Evolutionary conservation across 768 basidiomycete species (phyloP).

Genomic region (Tylopilus sp.): DNA sequence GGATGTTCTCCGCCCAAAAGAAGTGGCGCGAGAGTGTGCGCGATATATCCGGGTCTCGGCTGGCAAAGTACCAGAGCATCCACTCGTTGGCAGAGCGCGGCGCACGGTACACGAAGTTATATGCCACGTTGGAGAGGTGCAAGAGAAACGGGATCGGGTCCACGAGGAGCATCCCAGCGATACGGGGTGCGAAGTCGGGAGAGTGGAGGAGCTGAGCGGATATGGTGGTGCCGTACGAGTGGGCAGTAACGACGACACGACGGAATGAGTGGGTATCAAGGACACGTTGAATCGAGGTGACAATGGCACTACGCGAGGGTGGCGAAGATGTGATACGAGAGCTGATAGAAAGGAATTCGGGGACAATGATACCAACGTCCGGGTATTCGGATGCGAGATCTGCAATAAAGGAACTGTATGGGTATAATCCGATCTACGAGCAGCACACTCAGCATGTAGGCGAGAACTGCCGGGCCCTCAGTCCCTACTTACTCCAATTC

Average conservation of each 20-base stretch:
- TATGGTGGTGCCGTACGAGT: constrained; percentile 63
- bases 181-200: constrained; percentile 25
- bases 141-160: constrained; percentile 63
- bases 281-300: constrained; percentile 41
- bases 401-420: constrained; percentile 50
- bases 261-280: constrained; percentile 32
- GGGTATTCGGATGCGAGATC: constrained; percentile 43
- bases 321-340: constrained; percentile 57
- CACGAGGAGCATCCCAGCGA: constrained; percentile 48
- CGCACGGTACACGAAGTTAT: constrained; percentile 61
- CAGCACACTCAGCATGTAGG: background rate
- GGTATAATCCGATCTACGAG: constrained; percentile 56
- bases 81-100: constrained; percentile 56
- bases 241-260: constrained; percentile 44
- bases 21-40: constrained; percentile 57
- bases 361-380: constrained; percentile 53
- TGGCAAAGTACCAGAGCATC: constrained; percentile 68
- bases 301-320: constrained; percentile 38
- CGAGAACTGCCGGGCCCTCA: background rate
- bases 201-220: constrained; percentile 48
- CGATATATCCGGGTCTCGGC: constrained; percentile 60
- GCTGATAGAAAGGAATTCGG: constrained; percentile 59
- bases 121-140: constrained; percentile 58
- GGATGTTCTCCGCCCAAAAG: too few relatives aligned
- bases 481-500: constrained; percentile 51